Conservation (phyloP, 768 basidiomycete genomes). For the Punctularia strigosozonata region DNA sequence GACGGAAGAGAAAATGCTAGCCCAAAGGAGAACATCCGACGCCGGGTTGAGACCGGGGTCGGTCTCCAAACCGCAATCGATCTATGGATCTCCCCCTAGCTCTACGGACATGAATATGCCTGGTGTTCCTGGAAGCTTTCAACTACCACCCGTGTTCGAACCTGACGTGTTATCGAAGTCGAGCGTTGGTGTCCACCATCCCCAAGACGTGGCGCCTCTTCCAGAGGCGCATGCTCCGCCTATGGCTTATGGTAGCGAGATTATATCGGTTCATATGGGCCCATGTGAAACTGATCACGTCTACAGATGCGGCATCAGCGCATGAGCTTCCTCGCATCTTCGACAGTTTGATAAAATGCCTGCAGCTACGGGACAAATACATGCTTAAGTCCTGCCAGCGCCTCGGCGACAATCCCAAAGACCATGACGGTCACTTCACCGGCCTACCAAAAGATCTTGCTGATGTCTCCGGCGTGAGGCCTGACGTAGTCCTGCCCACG, state of each 20-base stretch:
- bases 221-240: background rate
- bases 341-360: constrained; percentile 69
- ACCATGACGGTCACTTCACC: constrained; percentile 72
- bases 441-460: constrained; percentile 53
- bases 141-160: constrained; percentile 24
- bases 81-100: background rate
- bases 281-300: background rate
- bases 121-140: constrained; percentile 27
- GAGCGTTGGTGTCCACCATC: too few relatives aligned
- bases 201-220: constrained; percentile 6
- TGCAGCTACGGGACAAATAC: constrained; percentile 93
- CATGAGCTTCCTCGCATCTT: constrained; percentile 45
- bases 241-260: background rate
- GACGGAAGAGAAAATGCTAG: constrained; percentile 68
- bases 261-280: background rate
- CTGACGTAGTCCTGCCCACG: too few relatives aligned
- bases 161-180: too few relatives aligned
- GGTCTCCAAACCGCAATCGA: constrained; percentile 11
- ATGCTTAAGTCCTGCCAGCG: constrained; percentile 79
- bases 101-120: constrained; percentile 9
- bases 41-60: constrained; percentile 27
- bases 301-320: constrained; percentile 1
- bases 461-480: constrained; percentile 56
- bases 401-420: constrained; percentile 88
- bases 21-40: constrained; percentile 54